Evolutionary conservation across 169 alveolate genomes (phyloP), one percentile per base, ranked within the genome.

Genomic region (Ichthyophthirius multifiliis): DNA sequence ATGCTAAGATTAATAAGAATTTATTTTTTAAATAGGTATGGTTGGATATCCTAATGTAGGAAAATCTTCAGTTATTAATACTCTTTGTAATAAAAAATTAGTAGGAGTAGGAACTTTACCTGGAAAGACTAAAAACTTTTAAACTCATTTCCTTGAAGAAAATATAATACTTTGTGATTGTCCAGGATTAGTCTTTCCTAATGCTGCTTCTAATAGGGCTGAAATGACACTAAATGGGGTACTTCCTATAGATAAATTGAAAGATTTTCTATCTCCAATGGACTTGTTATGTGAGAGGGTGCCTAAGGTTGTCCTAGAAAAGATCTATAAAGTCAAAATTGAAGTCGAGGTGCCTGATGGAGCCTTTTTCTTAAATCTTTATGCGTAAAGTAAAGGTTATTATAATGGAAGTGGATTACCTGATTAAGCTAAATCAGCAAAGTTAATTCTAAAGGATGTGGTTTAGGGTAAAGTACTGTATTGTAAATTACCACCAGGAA

Each of bases 31-130:
- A 55, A 96, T 98, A 18, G 99, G 99, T 16, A 94, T 96, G 91
- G 98, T 98, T 7, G 99, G 99, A n/a, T 98, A 94, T 87, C 99
- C 99, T 15, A 99, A 99, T 87, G 99, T 99, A n/a, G 99, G 99
- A 32, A 99, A 99, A 89, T 96, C 99, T 44, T 97, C 99, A 20
- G 95, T 99, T 43, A 98, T 99, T 55, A 99, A 99, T 83, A 98
- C 98, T n/a, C 92, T 99, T 43, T 85, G 97, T 90, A 97, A 97
- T 23, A 86, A 82, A 43, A 98, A 98, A 83, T 94, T 95, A 83
- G 99, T 97, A 0, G 97, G 98, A 30, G 99, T 99, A 13, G 98
- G 99, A 37, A 83, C 96, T 37, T 96, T 95, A 82, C 99, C 99
- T 6, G 99, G 99, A 4, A 98, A 98, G 85, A 99, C 99, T 5